A percentile compares a stretch with the other conserved stretches of the same genome.
Evolutionary conservation across 2,329 filamentous ascomycete genomes (phyloP).

Genomic region (Talaromyces piceae): DNA sequence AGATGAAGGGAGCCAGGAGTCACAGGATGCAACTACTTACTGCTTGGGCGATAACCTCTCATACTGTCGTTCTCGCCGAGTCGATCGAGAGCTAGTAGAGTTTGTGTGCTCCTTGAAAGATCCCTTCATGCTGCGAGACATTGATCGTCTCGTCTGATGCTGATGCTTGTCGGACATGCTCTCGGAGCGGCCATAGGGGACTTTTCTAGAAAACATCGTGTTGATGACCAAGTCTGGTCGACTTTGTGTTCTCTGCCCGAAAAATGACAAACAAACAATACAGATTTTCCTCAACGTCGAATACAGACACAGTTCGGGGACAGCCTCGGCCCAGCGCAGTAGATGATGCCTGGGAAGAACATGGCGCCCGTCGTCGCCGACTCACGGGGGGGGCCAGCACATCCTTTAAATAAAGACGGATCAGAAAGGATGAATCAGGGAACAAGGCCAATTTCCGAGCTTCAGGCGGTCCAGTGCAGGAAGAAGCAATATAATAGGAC

Average conservation of each 20-base stretch:
- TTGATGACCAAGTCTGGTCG: neutral
- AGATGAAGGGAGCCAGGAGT: neutral
- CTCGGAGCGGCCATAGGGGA: slow-evolving; percentile 21
- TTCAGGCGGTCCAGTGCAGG: neutral
- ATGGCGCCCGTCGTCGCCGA: neutral
- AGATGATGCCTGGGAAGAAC: neutral
- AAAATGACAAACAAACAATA: neutral
- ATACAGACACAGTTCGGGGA: neutral
- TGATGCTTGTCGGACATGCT: slow-evolving; percentile 37
- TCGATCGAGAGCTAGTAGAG: slow-evolving; percentile 18
- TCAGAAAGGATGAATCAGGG: neutral
- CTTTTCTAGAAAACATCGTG: slow-evolving; percentile 17
- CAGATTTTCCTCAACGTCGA: neutral
- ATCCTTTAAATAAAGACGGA: neutral
- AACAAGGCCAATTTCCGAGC: neutral
- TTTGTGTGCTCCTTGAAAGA: slow-evolving; percentile 28
- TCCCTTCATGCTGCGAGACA: slow-evolving; percentile 24
- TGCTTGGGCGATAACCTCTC: slow-evolving; percentile 27
- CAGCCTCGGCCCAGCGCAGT: neutral
- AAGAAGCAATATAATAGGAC: neutral
- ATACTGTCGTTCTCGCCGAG: slow-evolving; percentile 19
- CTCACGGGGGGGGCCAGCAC: neutral
- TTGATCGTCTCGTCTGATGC: slow-evolving; percentile 35
- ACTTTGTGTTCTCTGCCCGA: neutral
- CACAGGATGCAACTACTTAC: slow-evolving; percentile 21